Base-by-base conservation (phyloP, 495 filamentous ascomycete genomes). In the Thermothielavioides terrestris region DNA sequence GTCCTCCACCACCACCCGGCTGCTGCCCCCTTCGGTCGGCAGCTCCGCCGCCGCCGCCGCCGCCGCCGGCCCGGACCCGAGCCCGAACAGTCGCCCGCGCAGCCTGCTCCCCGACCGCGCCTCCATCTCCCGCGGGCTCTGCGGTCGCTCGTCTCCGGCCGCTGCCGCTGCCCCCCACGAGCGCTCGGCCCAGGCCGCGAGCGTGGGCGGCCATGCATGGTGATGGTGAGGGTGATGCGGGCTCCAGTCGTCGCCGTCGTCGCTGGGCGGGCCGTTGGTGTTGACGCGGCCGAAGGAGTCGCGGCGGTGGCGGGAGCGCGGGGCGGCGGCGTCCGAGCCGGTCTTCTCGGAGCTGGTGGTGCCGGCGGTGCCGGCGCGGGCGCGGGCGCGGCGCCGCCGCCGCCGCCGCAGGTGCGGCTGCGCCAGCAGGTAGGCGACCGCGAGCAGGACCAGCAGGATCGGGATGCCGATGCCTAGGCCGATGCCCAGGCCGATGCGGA, bases 381-480 rank as follows among this genome's bases (percentile, higher is more conserved):
- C n/a, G n/a, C n/a, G n/a, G n/a, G n/a, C n/a, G n/a, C n/a, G n/a
- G n/a, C n/a, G n/a, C n/a, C n/a, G n/a, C n/a, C n/a, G n/a, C n/a
- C n/a, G n/a, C n/a, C n/a, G n/a, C n/a, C n/a, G n/a, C n/a, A 3
- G 26, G 14, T 31, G 26, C 26, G 41, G 41, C 18, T 32, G 41
- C 14, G 26, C n/a, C 5, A 52, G 49, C 21, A 52, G 49, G 41
- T 45, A 52, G 42, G 42, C 45, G 1, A 54, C 26, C 7, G 31
- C 31, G 11, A 43, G 12, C n/a, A 54, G 39, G 31, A 49, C 52
- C 4, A 54, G 36, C 9, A 54, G 31, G 36, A 54, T 48, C 23
- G 52, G 52, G 31, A 54, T 15, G 32, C 54, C 54, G 23, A 56
- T 35, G 38, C 54, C 54, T 10, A 56, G 38, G n/a, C 54, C 54